phyloP scores from a whole-genome alignment of 2,329 filamentous ascomycete species.

The Xylaria sp. region DNA sequence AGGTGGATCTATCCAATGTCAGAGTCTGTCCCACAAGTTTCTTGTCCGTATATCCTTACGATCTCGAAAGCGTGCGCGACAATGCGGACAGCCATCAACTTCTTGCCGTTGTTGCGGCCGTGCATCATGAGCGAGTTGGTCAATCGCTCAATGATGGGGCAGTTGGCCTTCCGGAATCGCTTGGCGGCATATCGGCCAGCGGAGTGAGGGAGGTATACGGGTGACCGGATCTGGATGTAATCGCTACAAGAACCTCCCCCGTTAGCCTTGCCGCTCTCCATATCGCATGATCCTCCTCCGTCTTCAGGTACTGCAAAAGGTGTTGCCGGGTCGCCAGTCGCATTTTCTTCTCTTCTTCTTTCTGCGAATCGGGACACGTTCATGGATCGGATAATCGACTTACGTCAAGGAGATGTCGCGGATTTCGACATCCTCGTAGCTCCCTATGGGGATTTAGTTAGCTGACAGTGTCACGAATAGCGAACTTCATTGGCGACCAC shows the following conservation, averaged over 20 bases:
- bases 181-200: slow-evolving; percentile 98
- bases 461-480: slow-evolving; percentile 27
- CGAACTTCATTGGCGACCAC: slow-evolving; percentile 22
- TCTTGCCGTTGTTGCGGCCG: slow-evolving; percentile 99
- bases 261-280: slow-evolving; percentile 39
- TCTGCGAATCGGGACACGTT: slow-evolving; percentile 9
- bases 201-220: slow-evolving; percentile 98
- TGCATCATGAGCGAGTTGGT: slow-evolving; percentile 99
- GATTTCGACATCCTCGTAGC: slow-evolving; percentile 99
- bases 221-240: slow-evolving; percentile 99
- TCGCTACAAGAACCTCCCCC: slow-evolving; percentile 64
- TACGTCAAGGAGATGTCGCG: slow-evolving; percentile 99
- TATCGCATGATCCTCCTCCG: slow-evolving; percentile 14
- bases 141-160: slow-evolving; percentile 99
- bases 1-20: slow-evolving; percentile 82
- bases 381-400: slow-evolving; percentile 47
- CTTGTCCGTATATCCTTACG: slow-evolving; percentile 62
- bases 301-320: slow-evolving; percentile 1
- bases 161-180: slow-evolving; percentile 99
- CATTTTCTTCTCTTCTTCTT: slow-evolving; percentile 3
- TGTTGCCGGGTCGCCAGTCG: slow-evolving; percentile 3
- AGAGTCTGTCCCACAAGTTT: slow-evolving; percentile 13
- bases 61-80: slow-evolving; percentile 99
- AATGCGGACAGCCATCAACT: slow-evolving; percentile 99
- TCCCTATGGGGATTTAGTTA: slow-evolving; percentile 40